Evolutionary conservation across 225 moss, liverwort and hornwort genomes (phyloP).

Genomic region (Lunularia cruciata): DNA sequence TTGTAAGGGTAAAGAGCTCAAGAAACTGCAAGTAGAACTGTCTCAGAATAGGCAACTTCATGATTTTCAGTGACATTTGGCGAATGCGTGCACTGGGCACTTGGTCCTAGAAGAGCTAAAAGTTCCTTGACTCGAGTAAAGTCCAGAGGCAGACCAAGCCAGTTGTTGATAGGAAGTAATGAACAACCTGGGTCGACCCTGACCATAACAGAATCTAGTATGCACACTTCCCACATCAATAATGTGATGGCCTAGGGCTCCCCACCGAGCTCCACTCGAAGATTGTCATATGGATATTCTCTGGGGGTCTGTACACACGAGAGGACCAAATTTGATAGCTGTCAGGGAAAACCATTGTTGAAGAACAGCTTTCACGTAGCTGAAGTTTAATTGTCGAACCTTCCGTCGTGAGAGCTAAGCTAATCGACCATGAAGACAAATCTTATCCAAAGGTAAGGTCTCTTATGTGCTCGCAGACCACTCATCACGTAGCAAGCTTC

Average conservation of each 20-base stretch:
- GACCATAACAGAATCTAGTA: background rate
- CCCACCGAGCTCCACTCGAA: constrained; percentile 85
- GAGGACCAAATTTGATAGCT: background rate
- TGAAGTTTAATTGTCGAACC: too few relatives aligned
- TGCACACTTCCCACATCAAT: background rate
- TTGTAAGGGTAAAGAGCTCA: background rate
- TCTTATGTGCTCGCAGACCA: too few relatives aligned
- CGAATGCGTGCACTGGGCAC: background rate
- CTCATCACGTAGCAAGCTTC: too few relatives aligned
- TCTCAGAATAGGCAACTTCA: background rate
- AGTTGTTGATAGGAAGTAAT: background rate
- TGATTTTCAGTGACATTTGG: too few relatives aligned
- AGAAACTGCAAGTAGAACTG: too few relatives aligned
- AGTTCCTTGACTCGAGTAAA: background rate
- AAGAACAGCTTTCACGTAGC: too few relatives aligned
- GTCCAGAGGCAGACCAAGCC: background rate
- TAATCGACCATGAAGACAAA: too few relatives aligned
- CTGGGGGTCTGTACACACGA: constrained; percentile 65
- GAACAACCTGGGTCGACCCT: background rate
- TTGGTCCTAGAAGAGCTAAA: background rate
- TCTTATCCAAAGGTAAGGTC: too few relatives aligned
- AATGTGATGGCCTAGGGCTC: constrained; percentile 40
- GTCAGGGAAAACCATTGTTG: background rate
- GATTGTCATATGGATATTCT: constrained; percentile 81
- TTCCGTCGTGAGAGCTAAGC: too few relatives aligned